phyloP scores from a whole-genome alignment of 2,329 filamentous ascomycete species.

The Mycogone perniciosa region DNA sequence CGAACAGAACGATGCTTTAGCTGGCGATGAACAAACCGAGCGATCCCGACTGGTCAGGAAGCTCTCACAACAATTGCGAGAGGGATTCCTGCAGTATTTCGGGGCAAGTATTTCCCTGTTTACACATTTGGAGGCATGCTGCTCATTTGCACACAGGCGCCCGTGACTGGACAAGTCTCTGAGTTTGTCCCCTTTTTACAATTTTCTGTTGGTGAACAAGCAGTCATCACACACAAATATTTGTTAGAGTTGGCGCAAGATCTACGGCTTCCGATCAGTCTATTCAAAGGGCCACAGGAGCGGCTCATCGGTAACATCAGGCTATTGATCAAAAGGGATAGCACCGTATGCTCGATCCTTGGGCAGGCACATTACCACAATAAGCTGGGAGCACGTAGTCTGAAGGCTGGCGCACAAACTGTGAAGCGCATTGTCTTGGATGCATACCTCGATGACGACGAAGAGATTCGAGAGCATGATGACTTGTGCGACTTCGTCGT shows the following conservation, averaged over 20 bases:
- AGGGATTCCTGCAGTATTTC: conserved; percentile 2
- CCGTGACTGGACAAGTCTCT: conserved; percentile 7
- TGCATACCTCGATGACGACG: conserved; percentile 5
- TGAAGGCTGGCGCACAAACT: conserved; percentile 1
- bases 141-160: conserved; percentile 2
- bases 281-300: neutral
- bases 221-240: conserved; percentile 10
- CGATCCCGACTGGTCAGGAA: neutral
- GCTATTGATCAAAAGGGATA: neutral
- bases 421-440: conserved; percentile 9
- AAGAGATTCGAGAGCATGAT: neutral
- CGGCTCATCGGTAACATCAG: conserved; percentile 6
- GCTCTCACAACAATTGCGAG: neutral
- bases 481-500: neutral
- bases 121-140: neutral
- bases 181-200: conserved; percentile 8
- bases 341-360: neutral
- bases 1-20: conserved; percentile 5
- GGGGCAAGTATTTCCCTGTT: neutral
- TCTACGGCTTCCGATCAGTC: neutral
- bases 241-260: conserved; percentile 3
- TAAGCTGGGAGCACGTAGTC: conserved; percentile 6
- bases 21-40: neutral
- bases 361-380: conserved; percentile 5
- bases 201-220: conserved; percentile 8